phyloP scores from a whole-genome alignment of 1,284 basidiomycete genomes.

The Ceratobasidium sp. region DNA sequence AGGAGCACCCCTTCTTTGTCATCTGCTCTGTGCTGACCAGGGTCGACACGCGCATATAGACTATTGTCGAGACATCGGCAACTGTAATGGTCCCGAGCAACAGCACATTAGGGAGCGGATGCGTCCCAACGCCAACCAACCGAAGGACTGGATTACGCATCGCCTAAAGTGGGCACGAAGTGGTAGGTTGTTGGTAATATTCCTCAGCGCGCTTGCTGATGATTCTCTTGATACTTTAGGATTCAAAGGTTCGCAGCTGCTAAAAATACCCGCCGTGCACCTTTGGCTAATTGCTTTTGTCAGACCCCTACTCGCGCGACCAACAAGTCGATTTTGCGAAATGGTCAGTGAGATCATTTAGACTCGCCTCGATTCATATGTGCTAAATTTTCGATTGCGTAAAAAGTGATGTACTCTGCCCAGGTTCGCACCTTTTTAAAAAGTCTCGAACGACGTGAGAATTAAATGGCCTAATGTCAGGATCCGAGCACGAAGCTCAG shows the following conservation, averaged over 20 bases:
- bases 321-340: conserved; percentile 68
- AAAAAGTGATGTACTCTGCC: conserved; percentile 15
- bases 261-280: background rate
- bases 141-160: conserved; percentile 72
- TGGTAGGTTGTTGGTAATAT: conserved; percentile 22
- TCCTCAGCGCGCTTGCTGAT: background rate
- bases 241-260: conserved; percentile 40
- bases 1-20: conserved; percentile 76
- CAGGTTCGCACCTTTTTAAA: background rate
- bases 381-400: background rate
- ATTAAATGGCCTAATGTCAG: conserved; percentile 54
- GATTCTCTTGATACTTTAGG: conserved; percentile 15
- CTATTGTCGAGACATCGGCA: conserved; percentile 65
- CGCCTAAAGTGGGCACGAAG: conserved; percentile 68
- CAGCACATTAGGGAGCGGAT: conserved; percentile 66
- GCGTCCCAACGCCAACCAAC: conserved; percentile 62
- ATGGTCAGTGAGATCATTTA: conserved; percentile 61
- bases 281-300: background rate
- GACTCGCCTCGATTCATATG: no score
- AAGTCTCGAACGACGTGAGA: background rate
- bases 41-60: conserved; percentile 71
- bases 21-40: conserved; percentile 68
- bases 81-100: conserved; percentile 62
- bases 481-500: conserved; percentile 65
- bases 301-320: conserved; percentile 71